Percentiles rank a stretch among this genome's conserved stretches.
phyloP scores from a whole-genome alignment of 2,329 filamentous ascomycete genomes.

The Cladosporium sp. region DNA sequence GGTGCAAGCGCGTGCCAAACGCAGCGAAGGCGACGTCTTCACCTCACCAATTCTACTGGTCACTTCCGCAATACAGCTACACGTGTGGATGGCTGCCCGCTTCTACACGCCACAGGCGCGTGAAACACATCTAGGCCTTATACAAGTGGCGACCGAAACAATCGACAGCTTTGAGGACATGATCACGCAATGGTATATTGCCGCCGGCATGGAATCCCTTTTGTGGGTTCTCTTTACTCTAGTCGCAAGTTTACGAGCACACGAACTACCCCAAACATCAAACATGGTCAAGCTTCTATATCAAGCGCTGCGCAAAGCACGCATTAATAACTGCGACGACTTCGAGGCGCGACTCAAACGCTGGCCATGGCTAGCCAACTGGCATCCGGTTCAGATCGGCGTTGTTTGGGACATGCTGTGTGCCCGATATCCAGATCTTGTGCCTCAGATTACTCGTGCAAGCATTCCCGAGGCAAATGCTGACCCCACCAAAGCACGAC shows the following conservation, averaged over 20 bases:
- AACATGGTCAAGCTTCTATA: slow-evolving; percentile 5
- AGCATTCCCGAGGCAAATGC: not conserved
- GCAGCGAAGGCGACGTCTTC: slow-evolving; percentile 8
- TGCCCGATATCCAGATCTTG: slow-evolving; percentile 12
- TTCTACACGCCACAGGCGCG: slow-evolving; percentile 16
- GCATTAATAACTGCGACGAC: slow-evolving; percentile 11
- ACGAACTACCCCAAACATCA: slow-evolving; percentile 9
- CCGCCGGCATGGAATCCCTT: slow-evolving; percentile 9
- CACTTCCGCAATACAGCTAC: slow-evolving; percentile 13
- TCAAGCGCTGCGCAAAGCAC: slow-evolving; percentile 9
- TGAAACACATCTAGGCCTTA: slow-evolving; percentile 13
- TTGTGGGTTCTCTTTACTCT: slow-evolving; percentile 14
- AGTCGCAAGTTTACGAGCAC: slow-evolving; percentile 6
- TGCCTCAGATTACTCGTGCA: not conserved
- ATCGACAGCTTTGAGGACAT: slow-evolving; percentile 13
- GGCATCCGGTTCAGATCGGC: slow-evolving; percentile 13
- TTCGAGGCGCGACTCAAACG: not conserved
- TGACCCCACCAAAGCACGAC: slow-evolving; percentile 13
- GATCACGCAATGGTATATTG: slow-evolving; percentile 18
- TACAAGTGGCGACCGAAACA: not conserved
- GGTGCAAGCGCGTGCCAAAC: slow-evolving; percentile 10
- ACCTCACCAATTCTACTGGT: slow-evolving; percentile 12
- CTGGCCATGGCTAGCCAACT: slow-evolving; percentile 15
- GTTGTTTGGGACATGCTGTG: slow-evolving; percentile 13
- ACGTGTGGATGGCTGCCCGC: slow-evolving; percentile 17